Evolutionary conservation across 140 eudicot genomes (phyloP), one percentile per base, ranked within the genome.

Genomic region (Senecio squalidus): DNA sequence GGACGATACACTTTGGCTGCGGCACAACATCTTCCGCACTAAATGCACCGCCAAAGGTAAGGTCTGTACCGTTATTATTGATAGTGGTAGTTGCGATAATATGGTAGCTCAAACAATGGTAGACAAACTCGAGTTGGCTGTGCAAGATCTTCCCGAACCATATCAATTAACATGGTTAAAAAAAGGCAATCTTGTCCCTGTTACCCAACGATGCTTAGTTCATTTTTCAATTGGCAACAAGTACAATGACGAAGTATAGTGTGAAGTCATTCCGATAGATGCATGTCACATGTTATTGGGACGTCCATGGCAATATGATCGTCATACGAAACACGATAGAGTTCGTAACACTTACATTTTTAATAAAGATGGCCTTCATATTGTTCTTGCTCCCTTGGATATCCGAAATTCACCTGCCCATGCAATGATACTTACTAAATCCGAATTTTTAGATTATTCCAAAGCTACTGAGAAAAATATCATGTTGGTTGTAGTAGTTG

Each of bases 31-130:
- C 4, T 69, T 76, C 26, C 73, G 68, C 51, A 70, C 66, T 0
- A 41, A 62, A 13, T 76, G 73, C 20, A 64, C 74, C 2, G 8
- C 58, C 6, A 56, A 70, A 21, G 82, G 70, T 3, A 69, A 70
- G 54, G 70, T 76, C 0, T 57, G 69, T 15, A 41, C 45, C 2
- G 25, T 76, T 3, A 76, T 76, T 10, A 76, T 70, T 5, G 77
- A 64, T 17, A 65, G 76, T 1, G 76, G 76, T 21, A 69, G 81
- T 38, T 75, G 69, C 28, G 72, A 70, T 6, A 76, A 76, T 45
- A 60, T 62, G 27, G 72, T 64, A 0, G 52, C 64, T 8, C 16
- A 18, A 23, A 9, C 11, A 1, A 60, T 43, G 43, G 53, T 60
- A 1, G 67, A 60, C 4, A 27, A 46, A 10, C 18, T 76, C 3